Conservation (phyloP, 345 rosid genomes). For the Melastoma malabathricum region DNA sequence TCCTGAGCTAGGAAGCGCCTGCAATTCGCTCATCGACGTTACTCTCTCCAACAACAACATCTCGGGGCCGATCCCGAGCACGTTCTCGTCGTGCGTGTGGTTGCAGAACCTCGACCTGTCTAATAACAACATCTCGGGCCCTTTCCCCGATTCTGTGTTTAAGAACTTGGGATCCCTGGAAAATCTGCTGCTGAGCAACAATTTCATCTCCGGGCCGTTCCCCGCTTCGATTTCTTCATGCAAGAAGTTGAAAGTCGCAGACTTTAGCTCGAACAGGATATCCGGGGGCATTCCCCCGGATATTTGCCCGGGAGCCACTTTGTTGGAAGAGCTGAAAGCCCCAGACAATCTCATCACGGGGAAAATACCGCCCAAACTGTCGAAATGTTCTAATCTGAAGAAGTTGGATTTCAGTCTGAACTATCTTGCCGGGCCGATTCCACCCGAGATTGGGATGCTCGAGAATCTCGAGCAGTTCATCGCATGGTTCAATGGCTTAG, state of each 20-base stretch:
- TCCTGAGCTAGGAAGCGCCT: conserved; percentile 51
- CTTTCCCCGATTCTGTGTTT: conserved; percentile 51
- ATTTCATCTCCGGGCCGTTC: conserved; percentile 56
- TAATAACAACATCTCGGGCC: conserved; percentile 75
- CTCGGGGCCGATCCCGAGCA: conserved; percentile 54
- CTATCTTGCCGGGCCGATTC: conserved; percentile 74
- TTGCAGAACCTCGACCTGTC: conserved; percentile 66
- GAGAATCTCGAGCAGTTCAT: conserved; percentile 76
- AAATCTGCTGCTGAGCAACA: conserved; percentile 51
- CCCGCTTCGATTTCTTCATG: conserved; percentile 60
- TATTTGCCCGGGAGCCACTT: conserved; percentile 72
- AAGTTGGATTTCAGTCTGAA: conserved; percentile 75
- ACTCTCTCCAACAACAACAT: conserved; percentile 63
- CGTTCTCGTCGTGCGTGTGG: conserved; percentile 59
- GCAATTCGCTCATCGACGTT: conserved; percentile 48
- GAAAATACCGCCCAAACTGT: conserved; percentile 54
- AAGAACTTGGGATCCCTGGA: conserved; percentile 45
- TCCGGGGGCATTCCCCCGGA: conserved; percentile 63
- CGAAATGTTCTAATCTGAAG: conserved; percentile 67
- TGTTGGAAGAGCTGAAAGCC: conserved; percentile 64
- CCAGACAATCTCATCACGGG: conserved; percentile 74
- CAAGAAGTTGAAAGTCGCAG: conserved; percentile 45
- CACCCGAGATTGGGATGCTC: conserved; percentile 62
- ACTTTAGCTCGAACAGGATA: conserved; percentile 69
- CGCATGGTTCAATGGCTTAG: conserved; percentile 79